Evolutionary conservation across 108 stramenopile genomes (phyloP), one percentile per base, ranked within the genome.

Genomic region (Schizochytrium sp.): DNA sequence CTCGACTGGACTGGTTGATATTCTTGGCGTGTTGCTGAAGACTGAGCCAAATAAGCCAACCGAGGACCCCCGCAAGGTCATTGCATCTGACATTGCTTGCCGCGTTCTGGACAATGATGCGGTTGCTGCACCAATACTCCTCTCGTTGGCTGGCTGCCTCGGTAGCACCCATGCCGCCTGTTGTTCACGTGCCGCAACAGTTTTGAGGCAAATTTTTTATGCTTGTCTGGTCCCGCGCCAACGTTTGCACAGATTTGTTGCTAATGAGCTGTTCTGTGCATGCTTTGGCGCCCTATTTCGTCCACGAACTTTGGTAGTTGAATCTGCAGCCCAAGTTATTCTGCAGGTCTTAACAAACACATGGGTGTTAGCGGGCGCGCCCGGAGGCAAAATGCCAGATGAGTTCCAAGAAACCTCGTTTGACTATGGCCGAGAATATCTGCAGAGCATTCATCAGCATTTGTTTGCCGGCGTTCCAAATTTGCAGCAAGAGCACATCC

Each of bases 331-430:
- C 8, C 76, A 83, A 28, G 53, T 83, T 42, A 55, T 83, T 17
- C 55, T 83, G 76, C 76, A 83, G 76, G 76, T 83, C 38, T 38
- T 83, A 17, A 83, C 76, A 10, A 55, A 83, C 53, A 53, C 53
- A 13, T 83, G 76, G 76, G 47, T 55, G 12, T 40, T 83, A 47
- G 76, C 76, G 15, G 50, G 47, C 0, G 53, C 47, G 28, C 50
- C 50, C 7, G 40, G 55, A 13, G 76, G 50, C 49, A 53, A 38
- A 10, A 83, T 83, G 47, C 50, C 76, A 1, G 53, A 83, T 1
- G 76, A 83, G 10, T 55, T 10, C 28, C 28, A n/a, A n/a, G 28
- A 49, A 40, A 83, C 53, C 1, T 5, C 38, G n/a, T 49, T 83
- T 49, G 53, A 83, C 76, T 49, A 83, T 38, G 40, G 50, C 2